Base-by-base conservation (phyloP, 345 rosid genomes). In the Psidium friedrichsthalianum region DNA sequence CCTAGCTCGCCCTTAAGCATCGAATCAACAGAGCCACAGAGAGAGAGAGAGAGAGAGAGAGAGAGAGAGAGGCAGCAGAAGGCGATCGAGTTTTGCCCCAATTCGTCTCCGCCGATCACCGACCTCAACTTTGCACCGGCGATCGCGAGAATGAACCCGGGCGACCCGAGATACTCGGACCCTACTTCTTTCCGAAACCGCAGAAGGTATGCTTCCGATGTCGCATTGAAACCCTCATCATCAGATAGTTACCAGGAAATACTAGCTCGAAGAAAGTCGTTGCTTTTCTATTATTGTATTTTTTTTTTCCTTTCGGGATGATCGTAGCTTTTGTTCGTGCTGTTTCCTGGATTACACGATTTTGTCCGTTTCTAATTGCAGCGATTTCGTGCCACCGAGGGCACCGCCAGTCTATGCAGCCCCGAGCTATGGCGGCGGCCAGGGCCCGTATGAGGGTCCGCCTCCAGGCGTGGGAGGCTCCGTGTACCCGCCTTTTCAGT, bases 401-500 rank as follows among this genome's bases (percentile, higher is more conserved):
- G 20, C 51, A 15, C 74, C 69, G 74, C 53, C 51, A 74, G 52
- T 55, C 51, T 21, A 56, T 5, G 85, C 51, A 27, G 58, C 58
- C 40, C 58, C 84, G 74, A 83, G 57, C 74, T 56, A 83, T 6
- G 74, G 85, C 74, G 51, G 69, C 53, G 51, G 51, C 29, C 85
- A 54, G 74, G 85, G 51, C 10, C 85, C 85, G 44, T 56, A 83
- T 44, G 85, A 47, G 15, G 86, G 56, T 14, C 83, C 59, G 7
- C 85, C 86, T 11, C 87, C 87, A 16, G 82, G 89, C 51, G 51
- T 83, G 8, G 86, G 84, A 24, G 86, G 88, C 6, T 91, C 80
- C 80, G 80, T 69, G 25, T 69, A 92, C 86, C 93, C 97, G 22
- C 85, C 89, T 8, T 91, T 93, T 52, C 91, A 95, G 84, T 94